phyloP scores from a whole-genome alignment of 2,329 filamentous ascomycete species.

The Diaporthe citri region DNA sequence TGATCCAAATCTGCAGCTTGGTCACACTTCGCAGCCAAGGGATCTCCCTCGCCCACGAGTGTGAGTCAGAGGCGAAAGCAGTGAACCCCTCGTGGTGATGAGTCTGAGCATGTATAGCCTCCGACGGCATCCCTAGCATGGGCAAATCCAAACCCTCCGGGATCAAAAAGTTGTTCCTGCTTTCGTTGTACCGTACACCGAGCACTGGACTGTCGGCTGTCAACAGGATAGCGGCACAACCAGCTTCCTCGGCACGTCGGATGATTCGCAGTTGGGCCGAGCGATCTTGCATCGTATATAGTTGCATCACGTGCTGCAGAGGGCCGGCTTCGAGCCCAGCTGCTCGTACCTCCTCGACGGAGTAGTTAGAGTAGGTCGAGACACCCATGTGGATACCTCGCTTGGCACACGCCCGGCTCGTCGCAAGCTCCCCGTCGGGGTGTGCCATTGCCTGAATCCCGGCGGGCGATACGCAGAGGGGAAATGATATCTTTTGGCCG shows the following conservation, averaged over 20 bases:
- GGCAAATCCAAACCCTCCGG: slow-evolving; percentile 29
- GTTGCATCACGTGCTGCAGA: slow-evolving; percentile 59
- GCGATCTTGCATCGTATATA: slow-evolving; percentile 68
- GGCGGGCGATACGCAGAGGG: slow-evolving; percentile 66
- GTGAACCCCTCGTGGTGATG: slow-evolving; percentile 48
- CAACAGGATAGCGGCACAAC: slow-evolving; percentile 66
- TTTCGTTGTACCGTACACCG: slow-evolving; percentile 61
- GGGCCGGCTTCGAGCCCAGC: slow-evolving; percentile 46
- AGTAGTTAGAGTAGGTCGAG: slow-evolving; percentile 59
- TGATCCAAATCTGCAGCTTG: slow-evolving; percentile 69
- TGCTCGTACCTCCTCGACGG: slow-evolving; percentile 57
- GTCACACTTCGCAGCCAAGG: slow-evolving; percentile 70
- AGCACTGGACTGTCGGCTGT: slow-evolving; percentile 70
- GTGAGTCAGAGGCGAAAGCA: slow-evolving; percentile 68
- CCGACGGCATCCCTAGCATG: background rate
- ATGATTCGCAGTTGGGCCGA: slow-evolving; percentile 60
- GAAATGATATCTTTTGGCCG: slow-evolving; percentile 58
- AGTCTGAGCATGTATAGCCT: background rate
- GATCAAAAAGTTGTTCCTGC: slow-evolving; percentile 22
- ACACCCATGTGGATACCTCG: slow-evolving; percentile 60
- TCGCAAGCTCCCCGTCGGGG: slow-evolving; percentile 63
- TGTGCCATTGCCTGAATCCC: slow-evolving; percentile 67
- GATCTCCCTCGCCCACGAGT: slow-evolving; percentile 73
- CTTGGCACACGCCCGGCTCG: slow-evolving; percentile 59
- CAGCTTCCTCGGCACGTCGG: slow-evolving; percentile 56